A percentile compares a stretch with the other conserved stretches of the same genome.
Evolutionary conservation across 1,284 basidiomycete genomes (phyloP).

Genomic region (Leccinum huronense): DNA sequence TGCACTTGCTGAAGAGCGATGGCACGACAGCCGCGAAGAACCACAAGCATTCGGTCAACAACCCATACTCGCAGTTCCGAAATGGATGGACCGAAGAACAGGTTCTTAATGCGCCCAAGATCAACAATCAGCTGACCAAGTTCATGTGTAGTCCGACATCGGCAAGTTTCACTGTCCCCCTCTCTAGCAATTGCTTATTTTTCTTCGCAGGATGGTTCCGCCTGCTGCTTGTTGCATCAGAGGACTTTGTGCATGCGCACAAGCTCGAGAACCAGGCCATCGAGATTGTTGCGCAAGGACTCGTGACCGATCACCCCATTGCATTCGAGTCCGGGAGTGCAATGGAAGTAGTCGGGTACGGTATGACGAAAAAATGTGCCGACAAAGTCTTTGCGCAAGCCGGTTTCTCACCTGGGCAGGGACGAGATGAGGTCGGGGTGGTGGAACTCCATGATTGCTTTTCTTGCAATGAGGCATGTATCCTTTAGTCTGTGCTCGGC

Average conservation of each 20-base stretch:
- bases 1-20: not conserved
- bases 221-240: conserved; percentile 72
- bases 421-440: conserved; percentile 76
- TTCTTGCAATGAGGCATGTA: conserved; percentile 66
- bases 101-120: conserved; percentile 62
- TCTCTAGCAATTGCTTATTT: conserved; percentile 5
- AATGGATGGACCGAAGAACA: conserved; percentile 73
- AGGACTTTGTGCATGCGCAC: conserved; percentile 77
- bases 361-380: conserved; percentile 72
- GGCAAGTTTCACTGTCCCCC: conserved; percentile 34
- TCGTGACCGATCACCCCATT: conserved; percentile 62
- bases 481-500: not conserved
- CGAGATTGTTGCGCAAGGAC: conserved; percentile 66
- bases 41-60: conserved; percentile 78
- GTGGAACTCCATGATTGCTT: conserved; percentile 88
- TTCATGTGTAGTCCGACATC: conserved; percentile 89
- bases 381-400: conserved; percentile 73
- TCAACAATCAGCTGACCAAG: conserved; percentile 75
- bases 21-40: conserved; percentile 70
- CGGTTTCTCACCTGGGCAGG: conserved; percentile 61
- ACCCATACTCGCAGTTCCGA: conserved; percentile 86
- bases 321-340: conserved; percentile 67
- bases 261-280: conserved; percentile 84
- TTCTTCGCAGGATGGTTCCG: conserved; percentile 61
- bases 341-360: conserved; percentile 74